A percentile compares a stretch with the other conserved stretches of the same genome.
phyloP scores from a whole-genome alignment of 2,329 filamentous ascomycete genomes.

The Colletotrichum incanum region DNA sequence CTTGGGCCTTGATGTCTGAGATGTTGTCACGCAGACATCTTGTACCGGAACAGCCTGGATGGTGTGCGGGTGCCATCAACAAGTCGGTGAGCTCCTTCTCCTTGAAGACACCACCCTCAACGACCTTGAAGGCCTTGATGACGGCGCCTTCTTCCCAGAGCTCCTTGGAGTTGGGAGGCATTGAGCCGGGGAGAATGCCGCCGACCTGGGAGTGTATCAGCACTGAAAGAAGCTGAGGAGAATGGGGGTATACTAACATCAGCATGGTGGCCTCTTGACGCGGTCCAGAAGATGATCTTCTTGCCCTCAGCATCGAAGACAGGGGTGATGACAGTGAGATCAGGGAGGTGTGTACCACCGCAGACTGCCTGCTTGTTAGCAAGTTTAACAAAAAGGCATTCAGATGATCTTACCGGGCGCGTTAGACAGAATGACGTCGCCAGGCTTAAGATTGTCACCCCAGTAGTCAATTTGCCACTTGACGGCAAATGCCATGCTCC shows the following conservation, averaged over 20 bases:
- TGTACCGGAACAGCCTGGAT: conserved; percentile 84
- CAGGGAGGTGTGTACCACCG: conserved; percentile 57
- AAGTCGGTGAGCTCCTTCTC: conserved; percentile 82
- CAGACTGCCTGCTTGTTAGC: conserved; percentile 47
- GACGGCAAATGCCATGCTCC: conserved; percentile 86
- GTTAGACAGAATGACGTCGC: conserved; percentile 57
- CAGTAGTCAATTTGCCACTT: conserved; percentile 75
- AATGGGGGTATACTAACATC: conserved; percentile 60
- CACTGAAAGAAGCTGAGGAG: neutral
- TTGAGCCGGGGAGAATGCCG: conserved; percentile 85
- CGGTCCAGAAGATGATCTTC: conserved; percentile 63
- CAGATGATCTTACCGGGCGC: conserved; percentile 31
- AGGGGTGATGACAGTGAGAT: conserved; percentile 56
- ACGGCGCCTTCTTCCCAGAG: conserved; percentile 77
- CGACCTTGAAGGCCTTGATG: conserved; percentile 79
- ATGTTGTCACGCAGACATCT: conserved; percentile 87
- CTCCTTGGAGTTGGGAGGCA: conserved; percentile 82
- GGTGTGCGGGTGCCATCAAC: conserved; percentile 80
- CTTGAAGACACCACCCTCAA: conserved; percentile 83
- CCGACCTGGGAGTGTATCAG: conserved; percentile 63
- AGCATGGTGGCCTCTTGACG: conserved; percentile 80
- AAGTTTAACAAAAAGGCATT: neutral
- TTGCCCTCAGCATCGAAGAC: conserved; percentile 60
- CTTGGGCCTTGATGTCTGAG: conserved; percentile 89
- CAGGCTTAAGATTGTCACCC: conserved; percentile 60